These are phyloP conservation scores for Rugonectria rugulosa DNA, from an alignment of 2,329 filamentous ascomycete species.

Conservation along the genomic window DNA sequence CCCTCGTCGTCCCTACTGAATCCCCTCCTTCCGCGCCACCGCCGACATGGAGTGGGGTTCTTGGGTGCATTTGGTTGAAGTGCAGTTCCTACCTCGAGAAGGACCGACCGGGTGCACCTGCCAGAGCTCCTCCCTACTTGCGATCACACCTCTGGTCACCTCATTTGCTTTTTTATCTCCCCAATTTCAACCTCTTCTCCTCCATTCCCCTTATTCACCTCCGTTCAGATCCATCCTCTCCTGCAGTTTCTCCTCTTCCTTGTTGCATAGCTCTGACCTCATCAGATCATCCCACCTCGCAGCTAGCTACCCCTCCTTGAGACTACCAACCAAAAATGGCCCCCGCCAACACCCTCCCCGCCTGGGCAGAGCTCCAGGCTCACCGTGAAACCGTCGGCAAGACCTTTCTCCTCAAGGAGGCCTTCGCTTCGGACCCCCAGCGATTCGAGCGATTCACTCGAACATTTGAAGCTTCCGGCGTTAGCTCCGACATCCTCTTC, in stretches of 20 bases:
- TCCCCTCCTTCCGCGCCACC: constrained; percentile 22
- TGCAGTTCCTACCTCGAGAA: constrained; percentile 17
- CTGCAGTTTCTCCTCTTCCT: constrained; percentile 1
- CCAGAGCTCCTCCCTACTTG: constrained; percentile 13
- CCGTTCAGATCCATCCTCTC: neutral
- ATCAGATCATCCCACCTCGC: constrained; percentile 11
- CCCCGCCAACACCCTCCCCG: constrained; percentile 83
- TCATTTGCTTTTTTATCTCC: constrained; percentile 9
- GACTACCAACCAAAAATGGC: constrained; percentile 61
- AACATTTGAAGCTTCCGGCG: constrained; percentile 81
- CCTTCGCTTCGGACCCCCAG: constrained; percentile 85
- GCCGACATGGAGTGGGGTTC: constrained; percentile 7
- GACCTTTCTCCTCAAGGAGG: constrained; percentile 90
- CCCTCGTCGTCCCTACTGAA: neutral
- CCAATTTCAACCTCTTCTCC: neutral
- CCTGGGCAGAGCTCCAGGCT: constrained; percentile 90
- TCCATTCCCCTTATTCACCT: neutral
- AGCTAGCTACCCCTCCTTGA: constrained; percentile 6
- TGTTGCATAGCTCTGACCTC: constrained; percentile 16
- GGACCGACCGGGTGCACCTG: constrained; percentile 19
- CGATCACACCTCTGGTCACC: constrained; percentile 26
- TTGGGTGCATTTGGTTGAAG: neutral
- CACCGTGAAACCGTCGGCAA: constrained; percentile 89
- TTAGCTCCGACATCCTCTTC: constrained; percentile 90
- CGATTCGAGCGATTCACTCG: constrained; percentile 92